Conservation (phyloP, 2,329 filamentous ascomycete species). For the Trichoderma hamatum region DNA sequence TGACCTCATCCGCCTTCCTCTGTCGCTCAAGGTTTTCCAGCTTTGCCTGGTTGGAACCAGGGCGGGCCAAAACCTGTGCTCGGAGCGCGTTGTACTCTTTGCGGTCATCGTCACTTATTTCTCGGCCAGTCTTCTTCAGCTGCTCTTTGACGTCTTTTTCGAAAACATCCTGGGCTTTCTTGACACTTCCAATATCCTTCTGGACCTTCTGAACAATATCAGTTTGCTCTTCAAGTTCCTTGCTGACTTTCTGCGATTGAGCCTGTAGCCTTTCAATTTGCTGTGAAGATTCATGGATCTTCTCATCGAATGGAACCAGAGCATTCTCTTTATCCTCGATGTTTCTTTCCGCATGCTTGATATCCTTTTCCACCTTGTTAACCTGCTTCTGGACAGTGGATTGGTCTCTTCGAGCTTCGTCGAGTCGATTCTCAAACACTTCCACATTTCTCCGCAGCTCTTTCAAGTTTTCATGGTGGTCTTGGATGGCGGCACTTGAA, state of each 20-base stretch:
- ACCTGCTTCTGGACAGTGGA: constrained; percentile 75
- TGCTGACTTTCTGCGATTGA: constrained; percentile 70
- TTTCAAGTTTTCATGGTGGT: constrained; percentile 92
- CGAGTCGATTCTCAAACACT: constrained; percentile 77
- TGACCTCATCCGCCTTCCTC: constrained; percentile 87
- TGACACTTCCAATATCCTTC: constrained; percentile 80
- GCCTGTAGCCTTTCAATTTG: constrained; percentile 70
- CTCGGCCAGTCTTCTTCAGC: constrained; percentile 82
- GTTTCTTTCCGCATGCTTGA: constrained; percentile 82
- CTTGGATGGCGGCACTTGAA: constrained; percentile 85
- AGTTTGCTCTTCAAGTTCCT: constrained; percentile 74
- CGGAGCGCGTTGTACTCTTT: constrained; percentile 87
- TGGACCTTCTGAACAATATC: constrained; percentile 71
- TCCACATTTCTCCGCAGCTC: constrained; percentile 88
- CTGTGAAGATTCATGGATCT: constrained; percentile 76
- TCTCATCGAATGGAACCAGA: constrained; percentile 88
- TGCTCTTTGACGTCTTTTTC: constrained; percentile 85
- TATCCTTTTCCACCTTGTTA: constrained; percentile 78
- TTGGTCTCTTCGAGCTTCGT: constrained; percentile 83
- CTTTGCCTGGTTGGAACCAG: constrained; percentile 78
- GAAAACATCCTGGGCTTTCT: constrained; percentile 87
- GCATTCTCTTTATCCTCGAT: constrained; percentile 85
- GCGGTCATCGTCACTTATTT: constrained; percentile 81
- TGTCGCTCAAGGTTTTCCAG: constrained; percentile 87
- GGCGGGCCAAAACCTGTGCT: constrained; percentile 80